Conservation (phyloP, 345 rosid species). For the Populus pruinosa region DNA sequence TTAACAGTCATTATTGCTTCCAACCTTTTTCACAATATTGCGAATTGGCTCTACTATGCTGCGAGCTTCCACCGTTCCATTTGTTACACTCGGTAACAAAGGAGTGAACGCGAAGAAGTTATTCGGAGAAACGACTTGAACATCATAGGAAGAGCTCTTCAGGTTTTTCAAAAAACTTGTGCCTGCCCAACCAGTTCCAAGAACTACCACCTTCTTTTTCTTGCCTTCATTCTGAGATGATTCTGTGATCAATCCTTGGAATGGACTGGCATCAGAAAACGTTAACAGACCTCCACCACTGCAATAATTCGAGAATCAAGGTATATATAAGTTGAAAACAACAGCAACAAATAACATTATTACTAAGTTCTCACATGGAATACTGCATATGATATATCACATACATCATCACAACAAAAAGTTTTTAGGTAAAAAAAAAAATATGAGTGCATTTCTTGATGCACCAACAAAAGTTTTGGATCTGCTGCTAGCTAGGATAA, state of each 20-base stretch:
- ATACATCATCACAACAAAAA: no score
- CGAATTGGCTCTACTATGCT: conserved; percentile 3
- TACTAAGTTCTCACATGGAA: no score
- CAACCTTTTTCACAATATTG: background rate
- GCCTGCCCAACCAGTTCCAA: conserved; percentile 1
- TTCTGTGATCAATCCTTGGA: background rate
- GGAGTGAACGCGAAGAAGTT: background rate
- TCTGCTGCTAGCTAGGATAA: no score
- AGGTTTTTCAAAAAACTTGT: conserved; percentile 2
- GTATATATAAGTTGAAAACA: background rate
- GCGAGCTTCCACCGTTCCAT: conserved; percentile 4
- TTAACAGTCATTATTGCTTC: background rate
- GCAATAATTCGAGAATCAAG: background rate
- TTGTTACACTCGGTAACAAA: background rate
- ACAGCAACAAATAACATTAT: no score
- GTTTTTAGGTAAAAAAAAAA: no score
- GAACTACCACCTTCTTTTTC: conserved; percentile 5
- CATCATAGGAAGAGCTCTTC: background rate
- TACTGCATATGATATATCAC: no score
- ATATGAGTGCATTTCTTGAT: no score
- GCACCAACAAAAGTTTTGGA: no score
- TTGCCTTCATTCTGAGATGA: background rate
- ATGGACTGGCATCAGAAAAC: background rate
- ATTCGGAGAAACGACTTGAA: background rate
- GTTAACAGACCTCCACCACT: conserved; percentile 3